Evolutionary conservation across 768 basidiomycete genomes (phyloP).

Genomic region (Pleurotus salmoneostramineus): DNA sequence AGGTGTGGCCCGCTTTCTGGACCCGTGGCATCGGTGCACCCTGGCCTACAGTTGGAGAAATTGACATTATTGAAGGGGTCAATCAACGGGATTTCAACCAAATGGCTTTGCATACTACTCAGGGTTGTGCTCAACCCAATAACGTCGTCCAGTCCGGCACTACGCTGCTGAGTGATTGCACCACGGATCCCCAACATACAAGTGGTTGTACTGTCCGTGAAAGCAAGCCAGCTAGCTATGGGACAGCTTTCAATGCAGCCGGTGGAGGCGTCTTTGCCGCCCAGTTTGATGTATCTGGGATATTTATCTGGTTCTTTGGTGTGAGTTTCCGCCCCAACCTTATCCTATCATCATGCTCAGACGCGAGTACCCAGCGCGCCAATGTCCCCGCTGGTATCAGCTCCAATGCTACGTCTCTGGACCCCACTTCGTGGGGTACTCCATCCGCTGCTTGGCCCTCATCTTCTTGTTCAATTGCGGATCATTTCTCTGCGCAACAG

Average conservation of each 20-base stretch:
- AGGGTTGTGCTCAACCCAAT: slow-evolving; percentile 36
- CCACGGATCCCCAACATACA: slow-evolving; percentile 45
- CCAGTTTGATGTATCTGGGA: slow-evolving; percentile 60
- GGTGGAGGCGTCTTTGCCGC: slow-evolving; percentile 76
- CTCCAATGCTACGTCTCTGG: slow-evolving; percentile 41
- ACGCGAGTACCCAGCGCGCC: slow-evolving; percentile 58
- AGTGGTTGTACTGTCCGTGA: slow-evolving; percentile 63
- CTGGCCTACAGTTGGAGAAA: slow-evolving; percentile 65
- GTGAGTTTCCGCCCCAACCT: slow-evolving; percentile 30
- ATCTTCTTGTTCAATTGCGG: slow-evolving; percentile 45
- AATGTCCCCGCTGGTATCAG: slow-evolving; percentile 45
- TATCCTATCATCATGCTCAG: background rate
- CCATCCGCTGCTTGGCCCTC: slow-evolving; percentile 69
- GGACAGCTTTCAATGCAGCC: slow-evolving; percentile 58
- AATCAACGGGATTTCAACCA: slow-evolving; percentile 53
- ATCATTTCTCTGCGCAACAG: slow-evolving; percentile 60
- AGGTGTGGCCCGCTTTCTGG: slow-evolving; percentile 70
- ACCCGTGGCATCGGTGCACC: slow-evolving; percentile 39
- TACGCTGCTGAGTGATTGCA: slow-evolving; percentile 48
- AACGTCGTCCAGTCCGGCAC: slow-evolving; percentile 46
- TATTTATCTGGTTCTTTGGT: slow-evolving; percentile 28
- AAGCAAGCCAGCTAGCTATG: slow-evolving; percentile 52
- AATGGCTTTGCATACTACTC: slow-evolving; percentile 49
- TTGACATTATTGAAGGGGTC: slow-evolving; percentile 67
- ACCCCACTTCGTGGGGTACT: slow-evolving; percentile 54